Evolutionary conservation across 2,329 filamentous ascomycete genomes (phyloP).

Genomic region (Neopestalotiopsis sp.): DNA sequence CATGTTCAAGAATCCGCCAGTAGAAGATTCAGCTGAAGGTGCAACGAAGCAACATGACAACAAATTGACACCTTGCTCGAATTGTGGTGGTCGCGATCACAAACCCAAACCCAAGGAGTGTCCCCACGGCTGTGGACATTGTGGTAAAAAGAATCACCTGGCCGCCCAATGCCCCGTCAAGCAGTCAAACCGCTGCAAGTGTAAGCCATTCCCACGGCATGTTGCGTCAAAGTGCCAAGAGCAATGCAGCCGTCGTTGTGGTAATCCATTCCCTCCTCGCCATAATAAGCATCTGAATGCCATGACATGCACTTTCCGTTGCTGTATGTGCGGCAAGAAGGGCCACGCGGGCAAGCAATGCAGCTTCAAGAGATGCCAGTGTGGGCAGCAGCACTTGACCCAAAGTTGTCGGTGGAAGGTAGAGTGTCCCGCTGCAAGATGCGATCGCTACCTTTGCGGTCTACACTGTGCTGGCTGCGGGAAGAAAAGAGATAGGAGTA

Average conservation of each 20-base stretch:
- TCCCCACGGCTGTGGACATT: constrained; percentile 38
- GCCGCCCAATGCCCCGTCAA: constrained; percentile 36
- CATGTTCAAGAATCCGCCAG: constrained; percentile 36
- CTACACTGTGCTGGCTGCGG: constrained; percentile 43
- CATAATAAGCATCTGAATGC: constrained; percentile 38
- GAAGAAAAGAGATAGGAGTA: constrained; percentile 25
- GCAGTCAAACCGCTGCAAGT: constrained; percentile 43
- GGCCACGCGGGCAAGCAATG: constrained; percentile 44
- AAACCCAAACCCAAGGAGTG: constrained; percentile 30
- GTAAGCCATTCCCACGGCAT: constrained; percentile 43
- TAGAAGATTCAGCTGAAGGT: constrained; percentile 18
- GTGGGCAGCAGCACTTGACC: constrained; percentile 41
- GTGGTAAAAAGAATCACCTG: constrained; percentile 35
- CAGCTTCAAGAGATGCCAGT: constrained; percentile 38
- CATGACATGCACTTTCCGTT: constrained; percentile 42
- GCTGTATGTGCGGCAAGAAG: constrained; percentile 47
- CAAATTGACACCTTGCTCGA: constrained; percentile 28
- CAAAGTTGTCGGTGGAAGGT: constrained; percentile 46
- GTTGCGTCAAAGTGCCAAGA: constrained; percentile 36
- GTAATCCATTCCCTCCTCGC: constrained; percentile 28
- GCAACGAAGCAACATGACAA: not conserved
- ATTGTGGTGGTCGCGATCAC: constrained; percentile 36
- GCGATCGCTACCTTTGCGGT: constrained; percentile 39
- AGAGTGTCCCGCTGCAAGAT: constrained; percentile 36
- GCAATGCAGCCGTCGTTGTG: constrained; percentile 39